Evolutionary conservation across 345 rosid species (phyloP).

Genomic region (Arabidopsis arenosa): DNA sequence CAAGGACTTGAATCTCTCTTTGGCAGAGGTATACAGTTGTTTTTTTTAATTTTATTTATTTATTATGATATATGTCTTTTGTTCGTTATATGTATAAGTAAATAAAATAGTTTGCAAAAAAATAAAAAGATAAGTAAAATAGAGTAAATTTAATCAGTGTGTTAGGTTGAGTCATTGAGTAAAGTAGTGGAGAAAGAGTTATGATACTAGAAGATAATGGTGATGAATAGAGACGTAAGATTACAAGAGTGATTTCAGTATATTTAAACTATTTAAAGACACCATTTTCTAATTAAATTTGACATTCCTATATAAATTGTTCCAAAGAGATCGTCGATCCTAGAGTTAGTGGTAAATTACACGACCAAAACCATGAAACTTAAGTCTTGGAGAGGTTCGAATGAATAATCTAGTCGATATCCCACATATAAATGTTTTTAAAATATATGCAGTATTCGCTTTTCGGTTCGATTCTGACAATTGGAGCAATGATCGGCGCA

Average conservation of each 20-base stretch:
- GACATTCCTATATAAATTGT: too few species aligned
- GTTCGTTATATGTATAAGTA: background rate
- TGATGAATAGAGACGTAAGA: background rate
- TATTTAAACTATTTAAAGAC: background rate
- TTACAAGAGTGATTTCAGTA: background rate
- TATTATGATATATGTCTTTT: background rate
- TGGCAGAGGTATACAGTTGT: conserved; percentile 55
- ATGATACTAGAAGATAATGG: background rate
- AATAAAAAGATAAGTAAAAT: background rate
- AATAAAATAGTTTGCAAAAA: too few species aligned
- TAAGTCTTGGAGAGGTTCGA: background rate
- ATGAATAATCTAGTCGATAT: background rate
- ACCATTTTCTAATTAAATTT: too few species aligned
- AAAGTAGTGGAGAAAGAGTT: background rate
- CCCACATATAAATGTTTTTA: background rate
- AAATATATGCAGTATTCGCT: conserved; percentile 63
- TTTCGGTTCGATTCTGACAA: conserved; percentile 76
- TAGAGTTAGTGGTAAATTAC: background rate
- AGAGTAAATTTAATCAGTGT: background rate
- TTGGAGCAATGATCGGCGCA: conserved; percentile 90
- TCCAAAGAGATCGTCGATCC: too few species aligned
- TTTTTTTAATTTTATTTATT: background rate
- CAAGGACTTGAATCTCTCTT: conserved; percentile 62
- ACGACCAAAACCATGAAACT: background rate
- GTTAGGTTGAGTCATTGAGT: background rate